These are phyloP conservation scores for Colletotrichum phormii DNA, from an alignment of 2,329 filamentous ascomycete species.

Conservation along the genomic window DNA sequence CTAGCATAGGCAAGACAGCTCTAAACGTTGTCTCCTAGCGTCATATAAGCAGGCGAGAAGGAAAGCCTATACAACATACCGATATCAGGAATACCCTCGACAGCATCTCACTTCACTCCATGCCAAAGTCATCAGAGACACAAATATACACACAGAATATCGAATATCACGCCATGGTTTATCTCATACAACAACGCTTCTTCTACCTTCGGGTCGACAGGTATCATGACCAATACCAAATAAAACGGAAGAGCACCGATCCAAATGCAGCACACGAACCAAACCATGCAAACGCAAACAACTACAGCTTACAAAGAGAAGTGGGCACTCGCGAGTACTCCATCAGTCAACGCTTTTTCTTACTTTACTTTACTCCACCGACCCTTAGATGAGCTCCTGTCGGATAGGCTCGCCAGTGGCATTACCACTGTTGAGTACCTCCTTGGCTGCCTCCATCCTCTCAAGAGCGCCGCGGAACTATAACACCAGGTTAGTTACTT, in stretches of 20 bases:
- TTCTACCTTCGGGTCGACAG: not conserved
- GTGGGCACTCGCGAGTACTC: not conserved
- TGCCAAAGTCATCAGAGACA: rapidly evolving
- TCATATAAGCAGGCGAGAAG: not conserved
- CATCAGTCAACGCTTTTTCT: not conserved
- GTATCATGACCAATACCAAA: not conserved
- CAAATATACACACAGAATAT: not conserved
- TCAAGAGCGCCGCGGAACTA: slow-evolving; percentile 36
- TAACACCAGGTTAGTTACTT: not conserved
- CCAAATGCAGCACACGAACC: not conserved
- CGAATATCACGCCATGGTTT: not conserved
- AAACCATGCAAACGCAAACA: not conserved
- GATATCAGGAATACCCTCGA: not conserved
- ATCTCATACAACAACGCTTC: not conserved
- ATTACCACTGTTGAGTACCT: not conserved
- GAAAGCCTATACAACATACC: not conserved
- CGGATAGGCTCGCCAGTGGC: slow-evolving; percentile 30
- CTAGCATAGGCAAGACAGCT: too few species aligned
- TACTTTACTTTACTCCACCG: not conserved
- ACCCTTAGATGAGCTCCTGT: slow-evolving; percentile 46
- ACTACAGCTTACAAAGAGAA: not conserved
- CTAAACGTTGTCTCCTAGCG: not conserved
- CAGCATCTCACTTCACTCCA: not conserved
- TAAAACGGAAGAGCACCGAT: not conserved
- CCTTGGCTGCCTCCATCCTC: slow-evolving; percentile 9